phyloP scores from a whole-genome alignment of 768 basidiomycete genomes.

The Mycena vitilis region DNA sequence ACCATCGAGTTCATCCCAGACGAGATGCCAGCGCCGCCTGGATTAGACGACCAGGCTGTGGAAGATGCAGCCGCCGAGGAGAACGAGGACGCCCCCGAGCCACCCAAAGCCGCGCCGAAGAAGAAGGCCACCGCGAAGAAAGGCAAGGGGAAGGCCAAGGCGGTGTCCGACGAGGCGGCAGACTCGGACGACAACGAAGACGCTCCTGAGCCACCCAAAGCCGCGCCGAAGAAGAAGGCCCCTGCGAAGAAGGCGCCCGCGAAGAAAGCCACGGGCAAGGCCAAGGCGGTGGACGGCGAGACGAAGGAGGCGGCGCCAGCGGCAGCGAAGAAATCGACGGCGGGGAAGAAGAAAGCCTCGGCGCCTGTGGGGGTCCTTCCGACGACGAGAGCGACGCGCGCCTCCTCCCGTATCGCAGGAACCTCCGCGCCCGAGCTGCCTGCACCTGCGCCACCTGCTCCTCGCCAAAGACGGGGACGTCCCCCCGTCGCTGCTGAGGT shows the following conservation, averaged over 20 bases:
- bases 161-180: neutral
- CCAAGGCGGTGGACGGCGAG: no score
- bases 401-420: neutral
- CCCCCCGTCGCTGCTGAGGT: no score
- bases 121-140: slow-evolving; percentile 3
- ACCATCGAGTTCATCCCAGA: slow-evolving; percentile 23
- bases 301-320: no score
- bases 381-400: neutral
- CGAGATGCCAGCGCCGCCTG: neutral
- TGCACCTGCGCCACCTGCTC: neutral
- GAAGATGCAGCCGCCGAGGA: neutral
- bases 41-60: no score
- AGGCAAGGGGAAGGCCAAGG: neutral
- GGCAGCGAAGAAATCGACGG: no score
- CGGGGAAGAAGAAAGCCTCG: no score
- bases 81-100: neutral
- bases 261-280: no score
- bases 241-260: no score
- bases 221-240: no score
- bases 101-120: neutral
- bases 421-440: neutral
- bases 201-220: no score
- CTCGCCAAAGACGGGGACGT: neutral
- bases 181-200: neutral
- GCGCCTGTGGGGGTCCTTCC: neutral